Evolutionary conservation across 2,329 filamentous ascomycete genomes (phyloP).

Genomic region (Metarhizium humberi): DNA sequence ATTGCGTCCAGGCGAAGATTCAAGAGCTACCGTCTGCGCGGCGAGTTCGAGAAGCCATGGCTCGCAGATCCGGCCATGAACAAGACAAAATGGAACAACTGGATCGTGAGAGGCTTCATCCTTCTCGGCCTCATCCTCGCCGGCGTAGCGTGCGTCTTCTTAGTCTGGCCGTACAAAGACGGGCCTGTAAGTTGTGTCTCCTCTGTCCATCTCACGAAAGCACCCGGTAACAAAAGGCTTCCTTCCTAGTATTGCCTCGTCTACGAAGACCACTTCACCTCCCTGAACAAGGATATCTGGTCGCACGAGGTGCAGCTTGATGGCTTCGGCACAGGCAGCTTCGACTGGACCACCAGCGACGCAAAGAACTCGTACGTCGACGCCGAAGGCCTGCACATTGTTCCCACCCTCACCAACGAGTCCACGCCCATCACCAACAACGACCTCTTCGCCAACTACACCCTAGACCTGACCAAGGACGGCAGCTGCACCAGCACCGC

Average conservation of each 20-base stretch:
- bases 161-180: constrained; percentile 16
- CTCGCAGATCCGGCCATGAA: constrained; percentile 21
- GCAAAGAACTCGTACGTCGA: constrained; percentile 37
- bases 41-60: constrained; percentile 30
- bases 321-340: constrained; percentile 37
- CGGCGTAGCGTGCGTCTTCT: constrained; percentile 22
- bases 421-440: constrained; percentile 27
- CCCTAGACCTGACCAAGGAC: constrained; percentile 32
- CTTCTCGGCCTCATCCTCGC: constrained; percentile 24
- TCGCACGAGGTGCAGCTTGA: constrained; percentile 35
- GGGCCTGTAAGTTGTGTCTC: constrained; percentile 9
- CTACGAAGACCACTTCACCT: constrained; percentile 38
- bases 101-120: constrained; percentile 22
- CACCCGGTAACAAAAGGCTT: neutral
- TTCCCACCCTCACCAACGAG: constrained; percentile 40
- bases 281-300: constrained; percentile 35
- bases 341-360: constrained; percentile 45
- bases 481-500: constrained; percentile 31
- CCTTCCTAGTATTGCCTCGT: constrained; percentile 37
- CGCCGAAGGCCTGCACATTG: constrained; percentile 40
- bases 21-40: constrained; percentile 23
- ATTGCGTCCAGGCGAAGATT: constrained; percentile 13
- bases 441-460: constrained; percentile 29
- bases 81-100: constrained; percentile 24
- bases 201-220: neutral